These are phyloP conservation scores for Rhodotorula babjevae DNA, from an alignment of 768 basidiomycete genomes.

Conservation along the genomic window DNA sequence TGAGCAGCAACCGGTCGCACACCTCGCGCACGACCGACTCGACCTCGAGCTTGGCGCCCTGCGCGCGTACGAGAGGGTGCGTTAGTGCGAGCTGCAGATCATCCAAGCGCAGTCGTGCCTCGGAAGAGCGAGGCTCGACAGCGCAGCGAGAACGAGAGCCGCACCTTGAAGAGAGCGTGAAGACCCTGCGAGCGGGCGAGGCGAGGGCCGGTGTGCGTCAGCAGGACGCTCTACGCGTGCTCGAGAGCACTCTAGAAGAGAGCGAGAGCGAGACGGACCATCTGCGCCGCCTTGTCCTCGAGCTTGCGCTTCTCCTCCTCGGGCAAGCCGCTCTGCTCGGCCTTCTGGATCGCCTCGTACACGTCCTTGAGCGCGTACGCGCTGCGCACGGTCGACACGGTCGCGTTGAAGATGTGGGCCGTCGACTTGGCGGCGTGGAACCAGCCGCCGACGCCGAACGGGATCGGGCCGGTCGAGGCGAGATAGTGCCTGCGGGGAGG, in stretches of 20 bases:
- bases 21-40: slow-evolving; percentile 84
- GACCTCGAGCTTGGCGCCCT: slow-evolving; percentile 87
- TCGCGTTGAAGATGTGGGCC: slow-evolving; percentile 75
- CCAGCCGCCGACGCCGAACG: slow-evolving; percentile 81
- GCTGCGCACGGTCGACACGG: slow-evolving; percentile 40
- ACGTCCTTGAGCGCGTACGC: slow-evolving; percentile 84
- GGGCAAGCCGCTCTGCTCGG: slow-evolving; percentile 72
- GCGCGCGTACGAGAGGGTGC: not conserved
- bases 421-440: slow-evolving; percentile 85
- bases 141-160: not conserved
- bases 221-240: not conserved
- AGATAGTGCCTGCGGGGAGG: slow-evolving; percentile 68
- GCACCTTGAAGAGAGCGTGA: slow-evolving; percentile 81
- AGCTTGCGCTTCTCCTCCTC: slow-evolving; percentile 74
- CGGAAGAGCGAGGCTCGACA: too few relatives aligned
- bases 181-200: slow-evolving; percentile 52
- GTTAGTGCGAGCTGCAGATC: not conserved
- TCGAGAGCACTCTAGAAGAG: not conserved
- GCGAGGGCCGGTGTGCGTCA: not conserved
- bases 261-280: slow-evolving; percentile 45
- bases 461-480: slow-evolving; percentile 60
- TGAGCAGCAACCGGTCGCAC: slow-evolving; percentile 60
- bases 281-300: slow-evolving; percentile 89
- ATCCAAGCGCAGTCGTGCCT: not conserved
- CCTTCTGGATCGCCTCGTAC: slow-evolving; percentile 86